Evolutionary conservation across 306 rosid genomes (phyloP).

Genomic region (Cucumis hystrix): DNA sequence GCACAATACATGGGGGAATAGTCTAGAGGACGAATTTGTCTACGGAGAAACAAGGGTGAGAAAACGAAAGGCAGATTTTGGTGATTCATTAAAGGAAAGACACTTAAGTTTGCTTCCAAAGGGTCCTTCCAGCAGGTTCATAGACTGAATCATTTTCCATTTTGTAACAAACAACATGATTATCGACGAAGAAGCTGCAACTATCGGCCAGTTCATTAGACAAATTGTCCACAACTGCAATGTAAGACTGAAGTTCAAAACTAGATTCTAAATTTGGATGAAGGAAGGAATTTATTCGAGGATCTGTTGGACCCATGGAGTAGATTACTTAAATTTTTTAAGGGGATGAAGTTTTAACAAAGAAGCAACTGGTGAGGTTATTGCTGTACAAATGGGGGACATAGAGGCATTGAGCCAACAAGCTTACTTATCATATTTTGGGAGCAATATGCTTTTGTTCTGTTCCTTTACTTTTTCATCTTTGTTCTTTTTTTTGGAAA

Average conservation of each 20-base stretch:
- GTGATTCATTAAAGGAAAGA: constrained; percentile 9
- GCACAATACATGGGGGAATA: background rate
- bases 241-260: background rate
- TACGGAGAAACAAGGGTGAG: constrained; percentile 13
- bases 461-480: constrained; percentile 3
- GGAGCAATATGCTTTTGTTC: constrained; percentile 5
- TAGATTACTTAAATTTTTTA: background rate
- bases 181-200: background rate
- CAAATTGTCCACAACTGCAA: background rate
- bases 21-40: constrained; percentile 3
- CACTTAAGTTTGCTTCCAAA: constrained; percentile 20
- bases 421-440: constrained; percentile 4
- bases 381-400: constrained; percentile 27
- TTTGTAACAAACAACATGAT: background rate
- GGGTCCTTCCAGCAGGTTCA: constrained; percentile 17
- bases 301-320: constrained; percentile 7
- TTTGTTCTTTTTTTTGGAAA: background rate
- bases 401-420: constrained; percentile 11
- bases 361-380: constrained; percentile 6
- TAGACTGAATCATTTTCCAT: constrained; percentile 11
- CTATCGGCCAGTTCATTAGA: background rate
- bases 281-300: background rate
- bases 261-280: background rate
- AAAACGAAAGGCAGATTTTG: constrained; percentile 26
- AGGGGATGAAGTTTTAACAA: constrained; percentile 6